These are phyloP conservation scores for Tricholoma hemisulphureum DNA, from an alignment of 768 basidiomycete genomes.

Conservation along the genomic window DNA sequence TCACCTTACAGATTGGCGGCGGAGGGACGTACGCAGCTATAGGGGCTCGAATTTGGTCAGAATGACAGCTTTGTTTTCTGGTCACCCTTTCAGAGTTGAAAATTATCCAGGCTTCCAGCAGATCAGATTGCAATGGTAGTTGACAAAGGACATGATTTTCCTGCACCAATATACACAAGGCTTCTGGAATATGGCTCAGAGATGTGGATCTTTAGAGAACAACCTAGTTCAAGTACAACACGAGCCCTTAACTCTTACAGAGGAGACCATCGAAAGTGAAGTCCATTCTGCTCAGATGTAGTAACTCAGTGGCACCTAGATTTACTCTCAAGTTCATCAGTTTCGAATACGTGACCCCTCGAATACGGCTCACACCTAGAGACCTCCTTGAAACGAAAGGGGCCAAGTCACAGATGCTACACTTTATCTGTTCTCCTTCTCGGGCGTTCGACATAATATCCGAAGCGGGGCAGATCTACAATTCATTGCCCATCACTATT, in stretches of 20 bases:
- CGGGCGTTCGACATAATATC: conserved; percentile 66
- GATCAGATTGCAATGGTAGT: conserved; percentile 76
- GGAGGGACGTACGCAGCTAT: conserved; percentile 82
- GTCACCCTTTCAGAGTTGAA: neutral
- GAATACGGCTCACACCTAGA: conserved; percentile 65
- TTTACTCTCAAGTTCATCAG: conserved; percentile 46
- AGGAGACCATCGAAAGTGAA: conserved; percentile 70
- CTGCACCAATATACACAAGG: conserved; percentile 48
- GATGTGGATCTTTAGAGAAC: conserved; percentile 77
- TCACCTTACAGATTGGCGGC: conserved; percentile 68
- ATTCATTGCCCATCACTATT: conserved; percentile 67
- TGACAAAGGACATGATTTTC: conserved; percentile 79
- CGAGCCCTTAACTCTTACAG: conserved; percentile 71
- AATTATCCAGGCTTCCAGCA: conserved; percentile 57
- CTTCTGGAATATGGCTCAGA: conserved; percentile 64
- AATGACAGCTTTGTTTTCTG: neutral
- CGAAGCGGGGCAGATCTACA: conserved; percentile 51
- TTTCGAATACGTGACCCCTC: conserved; percentile 75
- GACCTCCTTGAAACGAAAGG: conserved; percentile 62
- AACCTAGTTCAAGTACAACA: conserved; percentile 57
- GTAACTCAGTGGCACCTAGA: neutral
- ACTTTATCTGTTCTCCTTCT: conserved; percentile 83
- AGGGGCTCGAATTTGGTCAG: conserved; percentile 79
- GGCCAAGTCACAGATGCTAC: conserved; percentile 52
- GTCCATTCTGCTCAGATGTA: neutral